These are phyloP conservation scores for Elaeis oleifera DNA, from an alignment of 202 grass and related monocot species.

Conservation along the genomic window DNA sequence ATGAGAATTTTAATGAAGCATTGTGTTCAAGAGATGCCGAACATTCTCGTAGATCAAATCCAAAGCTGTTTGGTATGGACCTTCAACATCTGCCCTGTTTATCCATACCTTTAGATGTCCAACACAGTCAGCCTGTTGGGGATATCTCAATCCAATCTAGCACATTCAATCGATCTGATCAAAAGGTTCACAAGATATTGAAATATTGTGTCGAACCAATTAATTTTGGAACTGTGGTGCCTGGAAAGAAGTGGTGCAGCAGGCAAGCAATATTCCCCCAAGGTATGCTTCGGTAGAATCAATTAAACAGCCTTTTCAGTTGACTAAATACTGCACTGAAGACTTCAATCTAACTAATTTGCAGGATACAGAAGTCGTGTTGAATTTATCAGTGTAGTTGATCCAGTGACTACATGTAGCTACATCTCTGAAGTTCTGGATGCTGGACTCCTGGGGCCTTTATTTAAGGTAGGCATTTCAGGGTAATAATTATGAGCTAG, in stretches of 20 bases:
- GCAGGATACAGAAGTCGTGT: constrained; percentile 56
- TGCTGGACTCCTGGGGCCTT: too few relatives aligned
- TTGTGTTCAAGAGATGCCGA: constrained; percentile 14
- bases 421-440: too few relatives aligned
- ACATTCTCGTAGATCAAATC: constrained; percentile 18
- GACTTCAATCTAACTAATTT: not conserved
- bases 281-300: constrained; percentile 35
- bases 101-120: constrained; percentile 18
- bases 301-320: not conserved
- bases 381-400: too few relatives aligned
- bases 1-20: constrained; percentile 17
- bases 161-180: constrained; percentile 2
- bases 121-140: constrained; percentile 22
- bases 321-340: not conserved
- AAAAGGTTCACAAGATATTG: not conserved
- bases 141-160: constrained; percentile 21
- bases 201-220: constrained; percentile 37
- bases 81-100: constrained; percentile 23
- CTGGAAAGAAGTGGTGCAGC: constrained; percentile 51
- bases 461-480: too few relatives aligned
- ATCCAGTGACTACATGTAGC: too few relatives aligned
- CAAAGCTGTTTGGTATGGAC: constrained; percentile 64
- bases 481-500: too few relatives aligned
- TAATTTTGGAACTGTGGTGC: constrained; percentile 49
- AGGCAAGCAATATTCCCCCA: constrained; percentile 74